Conservation (phyloP, 73 alveolate species). For the Paramecium sonneborni region DNA sequence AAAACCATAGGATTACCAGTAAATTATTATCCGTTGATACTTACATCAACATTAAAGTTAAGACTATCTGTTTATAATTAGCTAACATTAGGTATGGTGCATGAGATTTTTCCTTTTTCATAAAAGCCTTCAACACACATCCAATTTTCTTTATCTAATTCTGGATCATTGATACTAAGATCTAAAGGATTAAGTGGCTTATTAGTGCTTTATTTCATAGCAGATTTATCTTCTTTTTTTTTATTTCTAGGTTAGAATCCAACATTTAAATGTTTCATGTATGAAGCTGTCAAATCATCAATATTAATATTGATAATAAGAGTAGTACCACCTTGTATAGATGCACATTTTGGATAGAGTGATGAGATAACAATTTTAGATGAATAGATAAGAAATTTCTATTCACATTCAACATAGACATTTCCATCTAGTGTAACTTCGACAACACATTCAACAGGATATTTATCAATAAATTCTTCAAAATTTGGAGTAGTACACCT, state of each 20-base stretch:
- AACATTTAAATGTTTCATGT: slow-evolving; percentile 86
- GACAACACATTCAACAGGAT: slow-evolving; percentile 92
- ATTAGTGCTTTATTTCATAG: slow-evolving; percentile 24
- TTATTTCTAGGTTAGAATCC: slow-evolving; percentile 94
- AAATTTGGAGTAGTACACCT: slow-evolving; percentile 96
- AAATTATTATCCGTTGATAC: slow-evolving; percentile 97
- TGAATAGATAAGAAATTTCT: slow-evolving; percentile 92
- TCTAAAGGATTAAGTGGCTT: slow-evolving; percentile 78
- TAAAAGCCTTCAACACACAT: slow-evolving; percentile 89
- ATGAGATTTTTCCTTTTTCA: slow-evolving; percentile 89
- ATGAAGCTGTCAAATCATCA: slow-evolving; percentile 87
- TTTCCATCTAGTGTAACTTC: slow-evolving; percentile 98
- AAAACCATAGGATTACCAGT: slow-evolving; percentile 93
- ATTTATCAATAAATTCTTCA: slow-evolving; percentile 89
- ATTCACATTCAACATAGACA: slow-evolving; percentile 94
- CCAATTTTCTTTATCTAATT: slow-evolving; percentile 91
- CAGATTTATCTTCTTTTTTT: slow-evolving; percentile 42
- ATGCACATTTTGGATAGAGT: slow-evolving; percentile 98
- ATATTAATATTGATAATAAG: slow-evolving; percentile 85
- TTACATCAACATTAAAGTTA: slow-evolving; percentile 94
- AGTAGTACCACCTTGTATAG: slow-evolving; percentile 94
- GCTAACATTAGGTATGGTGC: slow-evolving; percentile 90
- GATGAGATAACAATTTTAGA: slow-evolving; percentile 87
- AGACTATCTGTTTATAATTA: slow-evolving; percentile 81
- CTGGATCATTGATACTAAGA: slow-evolving; percentile 81